These are phyloP conservation scores for Fagus sylvatica DNA, from an alignment of 306 rosid species.

Conservation along the genomic window DNA sequence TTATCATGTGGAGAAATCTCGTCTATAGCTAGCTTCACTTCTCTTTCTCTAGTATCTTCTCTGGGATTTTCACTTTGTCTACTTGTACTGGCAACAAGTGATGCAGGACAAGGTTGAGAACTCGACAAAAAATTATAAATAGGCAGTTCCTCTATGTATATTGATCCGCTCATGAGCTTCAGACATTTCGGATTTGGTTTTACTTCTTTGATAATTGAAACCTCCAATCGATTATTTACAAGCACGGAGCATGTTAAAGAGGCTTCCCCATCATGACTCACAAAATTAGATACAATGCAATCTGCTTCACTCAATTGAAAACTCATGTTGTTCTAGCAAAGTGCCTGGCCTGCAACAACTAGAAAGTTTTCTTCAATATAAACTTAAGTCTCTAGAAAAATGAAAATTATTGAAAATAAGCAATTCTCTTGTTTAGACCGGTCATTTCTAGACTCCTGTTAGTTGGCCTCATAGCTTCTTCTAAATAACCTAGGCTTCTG, in stretches of 20 bases:
- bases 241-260: background rate
- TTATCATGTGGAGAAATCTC: background rate
- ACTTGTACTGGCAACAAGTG: background rate
- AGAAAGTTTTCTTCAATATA: background rate
- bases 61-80: background rate
- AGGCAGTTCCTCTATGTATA: background rate
- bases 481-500: background rate
- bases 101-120: slow-evolving; percentile 7
- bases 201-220: background rate
- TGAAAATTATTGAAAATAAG: too few species aligned
- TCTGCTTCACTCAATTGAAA: background rate
- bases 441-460: too few species aligned
- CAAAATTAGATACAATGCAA: background rate
- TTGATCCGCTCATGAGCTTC: background rate
- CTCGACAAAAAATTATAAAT: background rate
- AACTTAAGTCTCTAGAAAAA: background rate
- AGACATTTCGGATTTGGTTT: background rate
- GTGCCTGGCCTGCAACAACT: background rate
- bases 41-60: background rate
- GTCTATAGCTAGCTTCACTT: background rate
- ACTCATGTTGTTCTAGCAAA: background rate
- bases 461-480: background rate
- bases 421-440: too few species aligned
- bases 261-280: slow-evolving; percentile 3
- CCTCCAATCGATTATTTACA: background rate